Conservation (phyloP, 495 filamentous ascomycete genomes). For the Aspergillus funiculosus region DNA sequence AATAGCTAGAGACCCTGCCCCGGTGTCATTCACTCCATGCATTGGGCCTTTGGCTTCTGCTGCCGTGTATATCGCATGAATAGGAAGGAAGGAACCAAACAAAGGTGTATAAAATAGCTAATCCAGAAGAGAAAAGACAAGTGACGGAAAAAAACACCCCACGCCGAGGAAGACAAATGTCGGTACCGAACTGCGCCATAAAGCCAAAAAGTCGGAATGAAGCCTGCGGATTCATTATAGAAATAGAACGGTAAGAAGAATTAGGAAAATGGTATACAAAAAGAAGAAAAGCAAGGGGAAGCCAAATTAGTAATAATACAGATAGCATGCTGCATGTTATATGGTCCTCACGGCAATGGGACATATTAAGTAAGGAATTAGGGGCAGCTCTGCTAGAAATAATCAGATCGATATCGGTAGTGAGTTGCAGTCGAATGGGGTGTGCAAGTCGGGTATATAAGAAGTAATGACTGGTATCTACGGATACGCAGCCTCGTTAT, state of each 20-base stretch:
- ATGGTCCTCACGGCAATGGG: neutral
- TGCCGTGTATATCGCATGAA: conserved; percentile 14
- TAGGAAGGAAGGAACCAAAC: neutral
- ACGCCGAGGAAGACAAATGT: no score
- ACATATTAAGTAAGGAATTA: conserved; percentile 10
- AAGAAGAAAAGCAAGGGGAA: neutral
- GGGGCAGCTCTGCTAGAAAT: conserved; percentile 6
- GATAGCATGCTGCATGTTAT: neutral
- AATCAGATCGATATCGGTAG: neutral
- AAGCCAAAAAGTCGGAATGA: neutral
- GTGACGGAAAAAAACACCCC: neutral
- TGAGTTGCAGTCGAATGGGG: neutral
- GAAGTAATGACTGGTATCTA: no score
- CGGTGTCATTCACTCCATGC: conserved; percentile 8
- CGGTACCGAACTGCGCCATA: no score
- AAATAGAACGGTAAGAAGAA: neutral
- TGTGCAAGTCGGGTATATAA: neutral
- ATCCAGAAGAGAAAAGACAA: conserved; percentile 1
- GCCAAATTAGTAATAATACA: conserved; percentile 19
- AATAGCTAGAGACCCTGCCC: neutral
- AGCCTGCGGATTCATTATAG: no score
- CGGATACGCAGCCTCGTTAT: neutral
- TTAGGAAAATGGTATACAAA: conserved; percentile 7
- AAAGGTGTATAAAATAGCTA: no score
- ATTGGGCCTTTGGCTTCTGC: conserved; percentile 4